These are phyloP conservation scores for Aspergillus egyptiacus DNA, from an alignment of 495 filamentous ascomycete genomes.

Conservation along the genomic window DNA sequence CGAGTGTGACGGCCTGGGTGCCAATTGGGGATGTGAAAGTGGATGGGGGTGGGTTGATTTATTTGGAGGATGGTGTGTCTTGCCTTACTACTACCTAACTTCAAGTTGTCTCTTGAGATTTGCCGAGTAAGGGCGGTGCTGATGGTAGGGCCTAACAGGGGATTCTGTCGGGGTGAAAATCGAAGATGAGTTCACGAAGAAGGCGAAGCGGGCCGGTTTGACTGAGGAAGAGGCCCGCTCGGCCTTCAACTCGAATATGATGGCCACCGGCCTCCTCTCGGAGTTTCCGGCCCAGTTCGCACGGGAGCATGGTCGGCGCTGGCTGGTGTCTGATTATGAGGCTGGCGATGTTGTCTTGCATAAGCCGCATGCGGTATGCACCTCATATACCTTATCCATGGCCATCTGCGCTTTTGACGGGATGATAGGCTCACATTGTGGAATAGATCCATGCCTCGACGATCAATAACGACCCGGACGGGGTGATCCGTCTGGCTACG, in stretches of 20 bases:
- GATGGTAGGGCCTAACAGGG: slow-evolving; percentile 18
- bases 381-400: neutral
- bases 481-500: slow-evolving; percentile 51
- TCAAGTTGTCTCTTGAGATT: too few species aligned
- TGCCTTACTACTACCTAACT: too few species aligned
- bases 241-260: slow-evolving; percentile 56
- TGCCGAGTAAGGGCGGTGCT: too few species aligned
- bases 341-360: slow-evolving; percentile 60
- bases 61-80: slow-evolving; percentile 47
- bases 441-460: slow-evolving; percentile 50
- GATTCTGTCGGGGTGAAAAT: slow-evolving; percentile 37
- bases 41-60: slow-evolving; percentile 56
- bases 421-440: neutral
- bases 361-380: slow-evolving; percentile 47
- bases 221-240: slow-evolving; percentile 46
- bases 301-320: slow-evolving; percentile 36
- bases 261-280: slow-evolving; percentile 43
- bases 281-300: slow-evolving; percentile 43
- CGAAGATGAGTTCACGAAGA: slow-evolving; percentile 44
- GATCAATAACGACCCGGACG: slow-evolving; percentile 50
- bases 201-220: slow-evolving; percentile 38
- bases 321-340: slow-evolving; percentile 51
- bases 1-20: slow-evolving; percentile 57
- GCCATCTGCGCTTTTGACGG: neutral
- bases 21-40: slow-evolving; percentile 55